phyloP scores from a whole-genome alignment of 1,139 yeast genomes.

The Geotrichum histeridarum region DNA sequence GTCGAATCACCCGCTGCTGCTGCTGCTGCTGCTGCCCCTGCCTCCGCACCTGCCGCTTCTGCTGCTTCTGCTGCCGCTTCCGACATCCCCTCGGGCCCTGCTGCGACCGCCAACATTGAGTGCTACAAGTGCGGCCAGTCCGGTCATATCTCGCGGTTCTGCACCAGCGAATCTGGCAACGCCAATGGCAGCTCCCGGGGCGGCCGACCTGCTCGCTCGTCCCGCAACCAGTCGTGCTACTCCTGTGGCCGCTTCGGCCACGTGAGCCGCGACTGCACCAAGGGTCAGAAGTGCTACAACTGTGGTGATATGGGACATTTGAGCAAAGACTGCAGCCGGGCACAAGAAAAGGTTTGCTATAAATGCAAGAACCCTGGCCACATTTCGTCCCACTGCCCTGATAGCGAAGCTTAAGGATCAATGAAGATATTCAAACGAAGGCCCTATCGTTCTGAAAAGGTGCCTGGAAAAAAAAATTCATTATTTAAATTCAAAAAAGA shows the following conservation, averaged over 20 bases:
- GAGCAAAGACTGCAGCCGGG: conserved; percentile 74
- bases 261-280: conserved; percentile 38
- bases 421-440: neutral
- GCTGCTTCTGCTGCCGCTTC: conserved; percentile 2
- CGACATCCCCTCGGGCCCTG: conserved; percentile 16
- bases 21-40: conserved; percentile 3
- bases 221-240: conserved; percentile 73
- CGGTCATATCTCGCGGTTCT: conserved; percentile 87
- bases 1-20: neutral
- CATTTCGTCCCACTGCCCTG: conserved; percentile 77
- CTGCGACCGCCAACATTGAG: conserved; percentile 38
- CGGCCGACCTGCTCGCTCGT: conserved; percentile 37
- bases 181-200: conserved; percentile 21
- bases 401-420: neutral
- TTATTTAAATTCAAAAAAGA: no score
- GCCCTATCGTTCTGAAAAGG: no score
- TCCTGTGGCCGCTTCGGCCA: conserved; percentile 91
- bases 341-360: conserved; percentile 67
- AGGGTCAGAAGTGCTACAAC: conserved; percentile 69
- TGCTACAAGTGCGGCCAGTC: conserved; percentile 93
- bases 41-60: conserved; percentile 4
- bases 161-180: conserved; percentile 41
- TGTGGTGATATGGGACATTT: conserved; percentile 90
- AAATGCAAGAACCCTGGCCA: conserved; percentile 90
- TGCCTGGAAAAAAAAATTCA: no score